These are phyloP conservation scores for Apophysomyces variabilis DNA, from an alignment of 371 early-diverging fungal genomes.

Conservation along the genomic window DNA sequence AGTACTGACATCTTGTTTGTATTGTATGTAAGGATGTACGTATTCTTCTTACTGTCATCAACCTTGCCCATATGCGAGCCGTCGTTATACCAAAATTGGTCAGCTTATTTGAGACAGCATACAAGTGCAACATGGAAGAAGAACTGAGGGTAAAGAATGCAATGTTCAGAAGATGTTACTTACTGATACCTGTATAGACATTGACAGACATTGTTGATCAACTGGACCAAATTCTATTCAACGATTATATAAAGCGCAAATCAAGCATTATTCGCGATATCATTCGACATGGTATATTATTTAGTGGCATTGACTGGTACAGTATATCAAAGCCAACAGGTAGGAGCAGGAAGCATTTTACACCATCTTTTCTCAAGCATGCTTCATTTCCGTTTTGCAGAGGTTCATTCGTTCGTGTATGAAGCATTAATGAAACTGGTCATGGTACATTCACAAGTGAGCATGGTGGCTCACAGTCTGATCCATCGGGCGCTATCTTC, in stretches of 20 bases:
- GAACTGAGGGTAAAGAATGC: conserved; percentile 64
- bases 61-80: conserved; percentile 72
- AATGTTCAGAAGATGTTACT: background rate
- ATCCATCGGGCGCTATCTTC: conserved; percentile 77
- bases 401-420: conserved; percentile 88
- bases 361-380: conserved; percentile 8
- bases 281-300: conserved; percentile 78
- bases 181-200: conserved; percentile 35
- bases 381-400: conserved; percentile 37
- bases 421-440: conserved; percentile 87
- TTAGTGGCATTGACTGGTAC: conserved; percentile 87
- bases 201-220: conserved; percentile 66
- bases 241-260: conserved; percentile 83
- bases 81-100: conserved; percentile 76
- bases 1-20: conserved; percentile 17
- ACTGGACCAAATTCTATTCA: conserved; percentile 82
- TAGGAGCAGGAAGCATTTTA: conserved; percentile 25
- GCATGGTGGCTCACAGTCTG: conserved; percentile 74
- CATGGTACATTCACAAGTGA: conserved; percentile 90
- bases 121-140: conserved; percentile 62
- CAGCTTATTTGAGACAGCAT: conserved; percentile 71
- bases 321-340: conserved; percentile 74
- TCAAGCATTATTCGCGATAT: conserved; percentile 67
- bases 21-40: conserved; percentile 59
- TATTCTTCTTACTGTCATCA: conserved; percentile 79